phyloP scores from a whole-genome alignment of 2,329 filamentous ascomycete genomes.

The Aspergillus fischeri region DNA sequence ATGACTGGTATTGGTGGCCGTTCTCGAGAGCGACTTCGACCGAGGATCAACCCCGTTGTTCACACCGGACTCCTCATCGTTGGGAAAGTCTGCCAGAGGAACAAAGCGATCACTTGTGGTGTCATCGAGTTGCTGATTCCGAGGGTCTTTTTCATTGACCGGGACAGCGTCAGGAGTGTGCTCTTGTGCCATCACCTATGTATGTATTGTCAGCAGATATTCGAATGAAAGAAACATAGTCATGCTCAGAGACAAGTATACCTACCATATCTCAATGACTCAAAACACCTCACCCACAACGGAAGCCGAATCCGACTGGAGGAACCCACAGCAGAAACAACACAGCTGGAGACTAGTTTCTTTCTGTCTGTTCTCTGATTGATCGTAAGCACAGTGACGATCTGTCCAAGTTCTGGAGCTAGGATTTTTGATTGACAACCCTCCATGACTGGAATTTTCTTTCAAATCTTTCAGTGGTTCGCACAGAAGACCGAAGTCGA shows the following conservation, averaged over 20 bases:
- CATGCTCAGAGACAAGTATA: not conserved
- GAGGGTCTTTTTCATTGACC: not conserved
- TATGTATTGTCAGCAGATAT: not conserved
- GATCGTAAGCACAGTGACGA: not conserved
- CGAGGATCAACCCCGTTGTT: constrained; percentile 1
- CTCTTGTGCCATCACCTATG: not conserved
- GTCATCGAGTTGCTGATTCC: constrained; percentile 1
- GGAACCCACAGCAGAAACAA: not conserved
- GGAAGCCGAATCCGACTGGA: not conserved
- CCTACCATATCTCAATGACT: not conserved
- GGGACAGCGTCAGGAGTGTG: not conserved
- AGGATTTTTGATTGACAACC: not conserved
- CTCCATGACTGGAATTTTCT: not conserved
- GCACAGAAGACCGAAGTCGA: constrained; percentile 12
- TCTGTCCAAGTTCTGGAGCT: not conserved
- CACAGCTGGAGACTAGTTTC: not conserved
- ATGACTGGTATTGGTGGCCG: constrained; percentile 25
- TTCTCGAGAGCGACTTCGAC: constrained; percentile 17
- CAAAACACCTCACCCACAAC: not conserved
- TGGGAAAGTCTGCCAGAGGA: constrained; percentile 2
- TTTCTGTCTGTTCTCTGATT: not conserved
- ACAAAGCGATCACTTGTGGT: constrained; percentile 7
- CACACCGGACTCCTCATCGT: constrained; percentile 19
- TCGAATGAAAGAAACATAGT: not conserved
- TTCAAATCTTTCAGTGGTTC: not conserved